Conservation (phyloP, 2,329 filamentous ascomycete species). For the Arthrobotrys sinensis region DNA sequence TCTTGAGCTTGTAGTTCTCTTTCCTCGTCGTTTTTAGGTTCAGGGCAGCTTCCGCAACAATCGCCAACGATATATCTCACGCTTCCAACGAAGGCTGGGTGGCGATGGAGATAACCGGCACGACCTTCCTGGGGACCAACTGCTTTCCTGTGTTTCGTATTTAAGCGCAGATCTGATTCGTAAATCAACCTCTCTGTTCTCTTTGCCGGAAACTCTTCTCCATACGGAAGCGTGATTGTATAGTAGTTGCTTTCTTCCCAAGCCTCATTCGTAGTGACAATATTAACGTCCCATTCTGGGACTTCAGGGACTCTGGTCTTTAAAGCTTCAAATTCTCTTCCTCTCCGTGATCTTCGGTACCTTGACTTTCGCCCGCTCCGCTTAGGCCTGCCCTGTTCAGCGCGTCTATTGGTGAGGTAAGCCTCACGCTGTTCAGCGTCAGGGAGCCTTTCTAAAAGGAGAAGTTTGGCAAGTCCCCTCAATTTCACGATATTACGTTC, state of each 20-base stretch:
- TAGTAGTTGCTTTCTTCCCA: conserved; percentile 84
- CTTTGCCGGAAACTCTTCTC: conserved; percentile 72
- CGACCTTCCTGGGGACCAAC: conserved; percentile 73
- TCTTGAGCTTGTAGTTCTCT: conserved; percentile 80
- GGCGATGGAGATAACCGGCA: conserved; percentile 82
- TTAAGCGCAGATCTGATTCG: conserved; percentile 84
- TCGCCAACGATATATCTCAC: conserved; percentile 82
- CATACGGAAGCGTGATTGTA: conserved; percentile 81
- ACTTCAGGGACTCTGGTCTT: conserved; percentile 78
- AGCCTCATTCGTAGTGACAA: conserved; percentile 72
- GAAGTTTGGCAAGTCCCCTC: conserved; percentile 81
- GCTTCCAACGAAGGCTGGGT: conserved; percentile 83
- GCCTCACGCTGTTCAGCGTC: conserved; percentile 77
- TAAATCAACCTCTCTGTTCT: conserved; percentile 87
- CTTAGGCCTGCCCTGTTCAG: conserved; percentile 79
- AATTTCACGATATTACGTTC: conserved; percentile 84
- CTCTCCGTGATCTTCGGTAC: conserved; percentile 77
- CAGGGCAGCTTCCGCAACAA: conserved; percentile 85
- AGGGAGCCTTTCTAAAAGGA: conserved; percentile 85
- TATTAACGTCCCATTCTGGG: conserved; percentile 77
- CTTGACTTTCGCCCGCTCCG: background rate
- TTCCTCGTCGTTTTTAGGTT: conserved; percentile 79
- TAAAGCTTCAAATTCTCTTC: conserved; percentile 67
- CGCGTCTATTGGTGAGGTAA: conserved; percentile 79
- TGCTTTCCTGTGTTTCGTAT: conserved; percentile 84